Base-by-base conservation (phyloP, 345 rosid genomes). In the Alliaria petiolata region DNA sequence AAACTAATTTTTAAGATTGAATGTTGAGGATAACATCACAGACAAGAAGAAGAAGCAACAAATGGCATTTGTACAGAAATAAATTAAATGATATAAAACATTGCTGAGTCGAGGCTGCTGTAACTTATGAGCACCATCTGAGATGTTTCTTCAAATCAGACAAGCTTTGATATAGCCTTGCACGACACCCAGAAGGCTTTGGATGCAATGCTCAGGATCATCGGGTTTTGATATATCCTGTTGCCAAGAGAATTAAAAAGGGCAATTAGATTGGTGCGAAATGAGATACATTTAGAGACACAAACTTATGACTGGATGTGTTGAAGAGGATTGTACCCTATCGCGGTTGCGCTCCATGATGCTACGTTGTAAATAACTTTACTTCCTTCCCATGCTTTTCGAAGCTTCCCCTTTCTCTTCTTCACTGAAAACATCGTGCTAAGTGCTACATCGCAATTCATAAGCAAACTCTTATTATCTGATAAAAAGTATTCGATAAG, bases 371-470 rank as follows among this genome's bases (percentile, higher is more conserved):
- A 95, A 39, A 88, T 58, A 62, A 95, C 92, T 81, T 89, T 91
- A 82, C 99, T 91, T 74, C 99, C 99, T 30, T 95, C 98, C 99
- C 96, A 95, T n/a, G 96, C 99, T 84, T 83, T 91, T n/a, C 87
- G 91, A 73, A 95, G 95, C 82, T 86, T 95, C 64, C 99, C 96
- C 70, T 87, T 87, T 43, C 86, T 85, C 85, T 84, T 91, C 76
- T 87, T 91, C 13, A 85, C 81, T 7, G 96, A 88, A 73, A 95
- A 91, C 74, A 91, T 89, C 80, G 85, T 95, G 84, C 92, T 76
- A 51, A 95, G 93, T 53, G 96, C 98, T 95, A 77, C 77, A 63
- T 16, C 7, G 7, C 64, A 72, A 40, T 45, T 63, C 56, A 54
- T 33, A 54, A 5, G 49, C 40, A 64, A 45, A 62, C 31, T 34